Evolutionary conservation across 108 stramenopile genomes (phyloP), one percentile per base, ranked within the genome.

Genomic region (Nannochloropsis gaditana): DNA sequence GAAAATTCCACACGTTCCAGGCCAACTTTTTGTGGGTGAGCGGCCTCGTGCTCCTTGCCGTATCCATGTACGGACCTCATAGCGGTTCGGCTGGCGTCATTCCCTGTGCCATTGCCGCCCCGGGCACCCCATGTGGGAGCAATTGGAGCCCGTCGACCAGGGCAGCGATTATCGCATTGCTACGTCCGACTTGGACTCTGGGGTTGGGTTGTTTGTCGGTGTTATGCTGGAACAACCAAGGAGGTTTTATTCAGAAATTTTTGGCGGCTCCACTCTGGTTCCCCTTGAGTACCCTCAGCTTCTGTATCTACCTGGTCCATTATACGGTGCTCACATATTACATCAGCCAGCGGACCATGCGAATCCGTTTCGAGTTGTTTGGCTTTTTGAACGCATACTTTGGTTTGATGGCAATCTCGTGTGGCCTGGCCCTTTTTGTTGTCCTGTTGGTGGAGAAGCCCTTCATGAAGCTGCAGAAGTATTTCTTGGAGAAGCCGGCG

Each of bases 251-350:
- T 5, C 88, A 89, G 45, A 85, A 89, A 73, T 2, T 86, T 45
- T 83, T 89, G 43, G 85, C 89, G 44, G 84, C 85, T 73, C 81
- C 83, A 19, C 85, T 15, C n/a, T 89, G 89, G 89, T 85, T 43
- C 9, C 89, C 89, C 9, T 19, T 89, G 9, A 79, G 85, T 3
- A 45, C 83, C 11, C 85, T 89, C 31, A 89, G 86, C 83, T 89
- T 89, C 81, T 81, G 89, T 9, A 85, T 85, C 41, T 89, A 89
- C 43, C 84, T 89, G n/a, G 79, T 86, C 42, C 89, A 89, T 83
- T 85, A 80, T 21, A 43, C 19, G n/a, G 47, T 86, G 82, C 42
- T 82, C n/a, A 86, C 43, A 17, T 21, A 42, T 15, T 45, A 82
- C n/a, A 82, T 50, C 82, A 44, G 47, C 43, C 21, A 45, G 47